Base-by-base conservation (phyloP, 352 stramenopile species). In the Pythium brassicae region DNA sequence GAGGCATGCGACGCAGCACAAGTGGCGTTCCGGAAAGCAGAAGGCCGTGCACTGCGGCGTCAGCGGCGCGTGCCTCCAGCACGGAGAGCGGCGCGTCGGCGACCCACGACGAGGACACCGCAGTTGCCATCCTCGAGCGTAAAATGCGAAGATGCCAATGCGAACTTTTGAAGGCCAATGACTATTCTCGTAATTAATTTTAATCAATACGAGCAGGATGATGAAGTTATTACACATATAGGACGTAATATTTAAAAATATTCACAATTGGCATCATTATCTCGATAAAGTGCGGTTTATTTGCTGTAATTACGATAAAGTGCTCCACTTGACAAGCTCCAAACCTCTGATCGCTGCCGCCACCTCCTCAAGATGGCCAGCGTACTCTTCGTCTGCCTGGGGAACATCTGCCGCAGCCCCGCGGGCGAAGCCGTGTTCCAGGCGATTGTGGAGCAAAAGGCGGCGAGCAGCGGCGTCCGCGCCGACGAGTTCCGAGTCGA, bases 341-440 rank as follows among this genome's bases (percentile, higher is more conserved):
- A n/a, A 19, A 17, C 37, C 10, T 43, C 19, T n/a, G n/a, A n/a
- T n/a, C n/a, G n/a, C n/a, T n/a, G n/a, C n/a, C 39, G 11, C 17
- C 39, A 23, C 17, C 19, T 23, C 2, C 17, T 11, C 37, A 52
- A 26, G 48, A 86, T 86, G 75, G 63, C 69, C 61, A 81, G 73
- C 49, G 86, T 97, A 53, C 48, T 96, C 60, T 97, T 97, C 53
- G 85, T 97, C 52, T 97, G 88, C 59, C 70, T 97, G 39, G 88
- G 88, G 43, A 97, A 97, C 49, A 96, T 97, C 54, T 95, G 87
- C 69, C 85, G 88, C 35, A 93, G 80, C 53, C 83, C 85, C 8
- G 67, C 82, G 26, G 88, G 76, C 32, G 88, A 96, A 55, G 87
- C 75, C 9, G 79, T 96, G 40, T 86, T 97, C 62, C 89, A 90